phyloP scores from a whole-genome alignment of 1,284 basidiomycete genomes.

The Sphaerobolus stellatus region DNA sequence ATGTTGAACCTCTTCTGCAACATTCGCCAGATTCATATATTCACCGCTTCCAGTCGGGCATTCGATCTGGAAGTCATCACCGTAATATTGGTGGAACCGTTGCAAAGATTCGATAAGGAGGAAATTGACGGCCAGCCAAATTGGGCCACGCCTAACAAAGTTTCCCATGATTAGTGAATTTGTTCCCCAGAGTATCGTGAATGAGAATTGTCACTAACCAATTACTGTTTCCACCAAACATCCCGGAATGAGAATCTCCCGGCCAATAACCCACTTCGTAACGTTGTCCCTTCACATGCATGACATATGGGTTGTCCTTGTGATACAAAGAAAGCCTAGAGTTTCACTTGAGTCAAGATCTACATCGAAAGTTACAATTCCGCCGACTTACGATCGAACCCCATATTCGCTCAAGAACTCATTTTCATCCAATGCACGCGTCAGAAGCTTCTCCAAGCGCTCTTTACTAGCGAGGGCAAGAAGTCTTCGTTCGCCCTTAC shows the following conservation, averaged over 20 bases:
- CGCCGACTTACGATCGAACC: conserved; percentile 78
- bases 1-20: conserved; percentile 97
- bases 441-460: conserved; percentile 80
- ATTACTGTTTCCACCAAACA: conserved; percentile 70
- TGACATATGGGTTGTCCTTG: conserved; percentile 91
- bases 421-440: conserved; percentile 96
- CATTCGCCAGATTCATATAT: conserved; percentile 90
- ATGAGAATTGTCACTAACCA: conserved; percentile 9
- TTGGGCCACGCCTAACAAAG: conserved; percentile 49
- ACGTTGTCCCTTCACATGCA: conserved; percentile 88
- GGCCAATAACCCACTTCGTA: conserved; percentile 98
- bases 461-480: conserved; percentile 93
- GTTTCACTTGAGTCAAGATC: neutral
- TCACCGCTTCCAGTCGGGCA: conserved; percentile 95
- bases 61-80: conserved; percentile 85
- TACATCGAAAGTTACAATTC: neutral
- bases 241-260: conserved; percentile 92
- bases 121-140: conserved; percentile 97
- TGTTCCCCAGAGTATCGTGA: too few relatives aligned
- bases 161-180: neutral
- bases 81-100: conserved; percentile 96
- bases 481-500: conserved; percentile 84
- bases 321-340: conserved; percentile 82
- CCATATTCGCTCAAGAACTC: conserved; percentile 96
- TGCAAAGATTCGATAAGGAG: conserved; percentile 91